Evolutionary conservation across 169 alveolate species (phyloP), one percentile per base, ranked within the genome.

Genomic region (Plasmodium knowlesi): DNA sequence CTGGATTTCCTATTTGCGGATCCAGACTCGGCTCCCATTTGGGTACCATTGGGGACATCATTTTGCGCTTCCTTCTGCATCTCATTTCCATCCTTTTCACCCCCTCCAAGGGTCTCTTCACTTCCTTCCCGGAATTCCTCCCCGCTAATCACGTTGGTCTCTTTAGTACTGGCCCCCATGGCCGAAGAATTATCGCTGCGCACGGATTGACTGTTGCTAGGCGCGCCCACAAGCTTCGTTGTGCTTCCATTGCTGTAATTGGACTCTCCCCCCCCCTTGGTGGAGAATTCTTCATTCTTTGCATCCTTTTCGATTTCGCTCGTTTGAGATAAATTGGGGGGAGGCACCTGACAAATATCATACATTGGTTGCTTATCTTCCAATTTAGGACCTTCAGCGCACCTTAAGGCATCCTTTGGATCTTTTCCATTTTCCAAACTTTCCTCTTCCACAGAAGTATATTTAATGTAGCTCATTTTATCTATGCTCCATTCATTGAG

Each of bases 401-500:
- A 22, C 2, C 37, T 50, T n/a, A 28, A 22, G 25, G 41, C 72
- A 81, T 19, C 32, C 67, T 80, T 41, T 9, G 74, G 34, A 30
- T 22, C 39, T 19, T 28, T 41, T n/a, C 32, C 32, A 43, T 19
- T 28, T 81, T 46, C 41, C 19, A 32, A 32, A 53, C 74, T 70
- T 61, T 83, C 57, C 43, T 1, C 22, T 1, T 70, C 83, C 2
- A 6, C 14, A 50, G 39, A 53, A 19, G 50, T 22, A 39, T 57
- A 61, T 19, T 37, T 61, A 25, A 89, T 79, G 54, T 89, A 79
- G 30, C 76, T 70, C 89, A 79, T 89, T 79, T 89, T 89, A 19
- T 89, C 83, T 39, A 79, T 80, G 54, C 74, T 79, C 94, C 94
- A 89, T 67, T 61, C 82, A 6, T 37, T 89, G 30, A 89, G 70